phyloP scores from a whole-genome alignment of 768 basidiomycete genomes.

The Rhodotorula taiwanensis region DNA sequence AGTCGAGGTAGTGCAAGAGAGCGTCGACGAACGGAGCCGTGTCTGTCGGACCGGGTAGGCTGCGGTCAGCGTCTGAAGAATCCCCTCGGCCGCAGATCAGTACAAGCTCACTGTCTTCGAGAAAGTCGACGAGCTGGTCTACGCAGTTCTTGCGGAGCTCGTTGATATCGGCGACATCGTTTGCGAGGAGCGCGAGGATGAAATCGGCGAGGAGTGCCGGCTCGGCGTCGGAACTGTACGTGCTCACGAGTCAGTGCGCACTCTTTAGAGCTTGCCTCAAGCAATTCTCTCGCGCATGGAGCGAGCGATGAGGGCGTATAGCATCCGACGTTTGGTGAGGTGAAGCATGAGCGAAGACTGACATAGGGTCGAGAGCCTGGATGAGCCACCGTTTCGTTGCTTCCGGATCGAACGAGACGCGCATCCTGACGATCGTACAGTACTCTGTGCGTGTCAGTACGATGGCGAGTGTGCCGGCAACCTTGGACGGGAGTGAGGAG shows the following conservation, averaged over 20 bases:
- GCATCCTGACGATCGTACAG: conserved; percentile 6
- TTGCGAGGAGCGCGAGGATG: conserved; percentile 83
- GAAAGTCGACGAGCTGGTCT: conserved; percentile 78
- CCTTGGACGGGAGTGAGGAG: neutral
- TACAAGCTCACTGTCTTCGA: conserved; percentile 68
- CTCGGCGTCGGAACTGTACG: conserved; percentile 92
- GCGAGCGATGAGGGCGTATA: no score
- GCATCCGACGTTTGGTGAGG: neutral
- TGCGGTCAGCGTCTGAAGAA: neutral
- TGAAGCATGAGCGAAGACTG: conserved; percentile 37
- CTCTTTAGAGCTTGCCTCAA: no score
- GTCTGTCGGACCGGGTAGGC: conserved; percentile 50
- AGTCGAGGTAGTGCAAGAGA: neutral
- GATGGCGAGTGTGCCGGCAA: no score
- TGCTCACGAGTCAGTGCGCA: no score
- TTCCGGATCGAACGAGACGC: conserved; percentile 29
- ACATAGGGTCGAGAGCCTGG: conserved; percentile 86
- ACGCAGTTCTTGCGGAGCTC: conserved; percentile 75
- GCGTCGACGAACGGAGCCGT: conserved; percentile 66
- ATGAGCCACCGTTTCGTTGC: conserved; percentile 84
- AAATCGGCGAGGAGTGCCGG: conserved; percentile 89
- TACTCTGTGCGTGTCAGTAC: no score
- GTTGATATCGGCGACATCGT: conserved; percentile 64
- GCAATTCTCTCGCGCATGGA: no score
- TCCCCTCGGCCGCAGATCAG: neutral